phyloP scores from a whole-genome alignment of 805 yeast species.

The Lachancea kluyveri region DNA sequence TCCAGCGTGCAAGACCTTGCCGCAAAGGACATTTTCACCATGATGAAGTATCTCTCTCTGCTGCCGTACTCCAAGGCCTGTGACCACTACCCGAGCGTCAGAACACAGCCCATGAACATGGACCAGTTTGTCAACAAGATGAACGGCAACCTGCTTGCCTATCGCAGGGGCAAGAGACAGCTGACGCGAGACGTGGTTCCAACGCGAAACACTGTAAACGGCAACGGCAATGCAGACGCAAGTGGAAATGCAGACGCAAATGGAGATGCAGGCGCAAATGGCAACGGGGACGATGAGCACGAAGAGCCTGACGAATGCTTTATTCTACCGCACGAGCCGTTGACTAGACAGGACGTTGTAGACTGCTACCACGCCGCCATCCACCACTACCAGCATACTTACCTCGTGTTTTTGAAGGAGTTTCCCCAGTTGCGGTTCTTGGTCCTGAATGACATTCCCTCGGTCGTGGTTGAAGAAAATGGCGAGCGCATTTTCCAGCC shows the following conservation, averaged over 20 bases:
- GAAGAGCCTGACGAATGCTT: conserved; percentile 4
- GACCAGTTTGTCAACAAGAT: conserved; percentile 24
- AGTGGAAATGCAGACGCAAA: no score
- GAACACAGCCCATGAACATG: conserved; percentile 36
- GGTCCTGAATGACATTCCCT: conserved; percentile 35
- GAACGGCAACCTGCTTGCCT: conserved; percentile 20
- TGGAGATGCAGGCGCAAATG: no score
- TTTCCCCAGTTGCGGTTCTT: conserved; percentile 33
- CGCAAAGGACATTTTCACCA: conserved; percentile 33
- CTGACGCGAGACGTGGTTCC: conserved; percentile 9
- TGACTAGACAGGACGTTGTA: conserved; percentile 29
- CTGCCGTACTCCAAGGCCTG: conserved; percentile 40
- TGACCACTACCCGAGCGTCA: conserved; percentile 37
- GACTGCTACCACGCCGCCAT: conserved; percentile 33
- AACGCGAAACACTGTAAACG: background rate
- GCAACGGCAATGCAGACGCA: no score
- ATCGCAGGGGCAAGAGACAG: conserved; percentile 22
- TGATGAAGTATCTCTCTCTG: conserved; percentile 31
- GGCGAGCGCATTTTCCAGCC: conserved; percentile 31
- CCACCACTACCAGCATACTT: conserved; percentile 33
- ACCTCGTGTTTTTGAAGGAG: conserved; percentile 30
- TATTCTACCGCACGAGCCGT: conserved; percentile 6
- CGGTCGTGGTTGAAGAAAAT: conserved; percentile 26
- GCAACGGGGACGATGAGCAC: conserved; percentile 6
- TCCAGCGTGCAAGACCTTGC: conserved; percentile 26